Conservation (phyloP, 2,329 filamentous ascomycete genomes). For the Penicillium palitans region DNA sequence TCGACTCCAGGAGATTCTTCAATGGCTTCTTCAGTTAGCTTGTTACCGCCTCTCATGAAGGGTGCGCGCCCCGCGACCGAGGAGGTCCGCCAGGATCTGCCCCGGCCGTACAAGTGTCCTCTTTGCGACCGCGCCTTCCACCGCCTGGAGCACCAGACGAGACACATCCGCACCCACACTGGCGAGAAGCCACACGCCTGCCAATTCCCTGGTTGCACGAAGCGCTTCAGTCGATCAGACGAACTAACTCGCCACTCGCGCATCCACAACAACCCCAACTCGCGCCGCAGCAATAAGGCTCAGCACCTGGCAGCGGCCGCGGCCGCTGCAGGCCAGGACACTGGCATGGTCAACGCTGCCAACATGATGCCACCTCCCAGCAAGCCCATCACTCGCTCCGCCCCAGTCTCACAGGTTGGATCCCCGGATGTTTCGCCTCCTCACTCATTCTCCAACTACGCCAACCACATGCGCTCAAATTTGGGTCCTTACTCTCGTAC, state of each 20-base stretch:
- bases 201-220: slow-evolving; percentile 92
- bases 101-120: slow-evolving; percentile 96
- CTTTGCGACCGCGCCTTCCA: slow-evolving; percentile 99
- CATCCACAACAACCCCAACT: slow-evolving; percentile 99
- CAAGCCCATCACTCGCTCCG: slow-evolving; percentile 81
- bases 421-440: slow-evolving; percentile 97
- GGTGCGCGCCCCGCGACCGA: slow-evolving; percentile 60
- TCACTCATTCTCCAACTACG: slow-evolving; percentile 72
- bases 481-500: slow-evolving; percentile 56
- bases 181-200: slow-evolving; percentile 98
- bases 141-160: slow-evolving; percentile 88
- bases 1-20: slow-evolving; percentile 29
- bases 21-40: slow-evolving; percentile 48
- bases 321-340: slow-evolving; percentile 56
- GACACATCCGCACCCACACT: slow-evolving; percentile 94
- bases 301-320: slow-evolving; percentile 61
- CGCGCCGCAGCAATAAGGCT: slow-evolving; percentile 85
- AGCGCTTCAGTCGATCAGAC: slow-evolving; percentile 94
- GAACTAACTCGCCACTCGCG: slow-evolving; percentile 95
- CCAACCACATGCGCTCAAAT: slow-evolving; percentile 58
- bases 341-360: slow-evolving; percentile 44
- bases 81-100: slow-evolving; percentile 70
- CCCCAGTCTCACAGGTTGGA: slow-evolving; percentile 78
- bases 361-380: slow-evolving; percentile 78
- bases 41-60: slow-evolving; percentile 47